Conservation (phyloP, 2,329 filamentous ascomycete species). For the Ambrosiella xylebori region DNA sequence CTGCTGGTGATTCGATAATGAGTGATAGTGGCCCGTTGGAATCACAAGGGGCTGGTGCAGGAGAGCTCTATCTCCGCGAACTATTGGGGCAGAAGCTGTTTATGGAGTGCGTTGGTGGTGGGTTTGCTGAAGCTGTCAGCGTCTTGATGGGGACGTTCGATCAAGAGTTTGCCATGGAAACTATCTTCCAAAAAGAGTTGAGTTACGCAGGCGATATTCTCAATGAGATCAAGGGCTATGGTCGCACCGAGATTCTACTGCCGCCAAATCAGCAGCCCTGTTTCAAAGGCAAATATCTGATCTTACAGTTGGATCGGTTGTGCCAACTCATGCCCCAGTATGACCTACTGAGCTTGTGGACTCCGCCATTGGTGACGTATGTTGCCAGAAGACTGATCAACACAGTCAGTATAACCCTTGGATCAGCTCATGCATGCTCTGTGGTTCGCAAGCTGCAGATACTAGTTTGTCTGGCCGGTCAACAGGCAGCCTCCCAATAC, state of each 20-base stretch:
- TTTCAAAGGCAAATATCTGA: slow-evolving; percentile 63
- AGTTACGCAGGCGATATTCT: slow-evolving; percentile 45
- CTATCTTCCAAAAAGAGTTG: slow-evolving; percentile 43
- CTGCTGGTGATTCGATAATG: neutral
- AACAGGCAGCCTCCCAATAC: slow-evolving; percentile 58
- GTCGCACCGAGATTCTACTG: slow-evolving; percentile 46
- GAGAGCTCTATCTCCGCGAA: slow-evolving; percentile 21
- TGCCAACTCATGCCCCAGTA: slow-evolving; percentile 49
- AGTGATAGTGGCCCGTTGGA: neutral
- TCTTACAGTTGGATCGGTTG: slow-evolving; percentile 60
- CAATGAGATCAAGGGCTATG: slow-evolving; percentile 49
- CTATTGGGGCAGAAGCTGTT: slow-evolving; percentile 52
- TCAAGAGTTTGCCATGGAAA: slow-evolving; percentile 58
- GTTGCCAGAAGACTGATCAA: slow-evolving; percentile 64
- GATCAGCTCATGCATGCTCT: slow-evolving; percentile 71
- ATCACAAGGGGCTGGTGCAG: neutral
- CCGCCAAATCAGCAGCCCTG: slow-evolving; percentile 72
- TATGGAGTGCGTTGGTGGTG: slow-evolving; percentile 41
- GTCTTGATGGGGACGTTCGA: slow-evolving; percentile 62
- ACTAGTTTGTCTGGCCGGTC: slow-evolving; percentile 59
- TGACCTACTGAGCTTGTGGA: slow-evolving; percentile 53
- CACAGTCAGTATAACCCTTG: slow-evolving; percentile 65
- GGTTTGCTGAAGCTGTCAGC: slow-evolving; percentile 63
- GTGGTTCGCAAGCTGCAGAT: slow-evolving; percentile 75
- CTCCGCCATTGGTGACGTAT: slow-evolving; percentile 53